These are phyloP conservation scores for Hordeum pubiflorum DNA, from an alignment of 202 grass and related monocot genomes.

Conservation along the genomic window DNA sequence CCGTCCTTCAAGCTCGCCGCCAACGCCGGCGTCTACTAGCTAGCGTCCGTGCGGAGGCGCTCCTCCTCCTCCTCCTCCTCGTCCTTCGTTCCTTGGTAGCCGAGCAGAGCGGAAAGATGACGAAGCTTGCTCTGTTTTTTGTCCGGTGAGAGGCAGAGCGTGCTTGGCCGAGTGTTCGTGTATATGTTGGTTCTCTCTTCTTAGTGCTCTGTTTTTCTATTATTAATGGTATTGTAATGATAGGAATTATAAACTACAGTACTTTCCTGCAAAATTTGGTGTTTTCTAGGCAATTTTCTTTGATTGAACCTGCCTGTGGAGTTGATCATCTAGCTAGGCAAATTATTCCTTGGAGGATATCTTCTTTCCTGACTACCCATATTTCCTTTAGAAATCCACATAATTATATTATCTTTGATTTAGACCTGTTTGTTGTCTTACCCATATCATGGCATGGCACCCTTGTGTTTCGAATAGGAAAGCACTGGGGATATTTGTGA, in stretches of 20 bases:
- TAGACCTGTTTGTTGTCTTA: too few species aligned
- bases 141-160: background rate
- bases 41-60: background rate
- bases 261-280: background rate
- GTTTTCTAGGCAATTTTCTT: background rate
- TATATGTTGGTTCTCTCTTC: background rate
- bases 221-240: conserved; percentile 13
- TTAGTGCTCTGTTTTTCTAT: background rate
- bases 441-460: too few species aligned
- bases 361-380: background rate
- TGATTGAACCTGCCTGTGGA: background rate
- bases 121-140: conserved; percentile 23
- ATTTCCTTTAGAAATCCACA: too few species aligned
- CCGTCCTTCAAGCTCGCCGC: background rate
- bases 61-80: background rate
- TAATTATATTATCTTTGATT: too few species aligned
- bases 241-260: background rate
- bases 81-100: background rate
- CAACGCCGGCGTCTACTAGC: background rate
- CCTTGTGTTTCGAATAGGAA: too few species aligned
- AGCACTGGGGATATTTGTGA: too few species aligned
- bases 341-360: background rate
- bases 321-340: background rate
- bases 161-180: background rate
- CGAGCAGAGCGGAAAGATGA: background rate